Base-by-base conservation (phyloP, 805 yeast species). In the Hyphopichia homilentoma region DNA sequence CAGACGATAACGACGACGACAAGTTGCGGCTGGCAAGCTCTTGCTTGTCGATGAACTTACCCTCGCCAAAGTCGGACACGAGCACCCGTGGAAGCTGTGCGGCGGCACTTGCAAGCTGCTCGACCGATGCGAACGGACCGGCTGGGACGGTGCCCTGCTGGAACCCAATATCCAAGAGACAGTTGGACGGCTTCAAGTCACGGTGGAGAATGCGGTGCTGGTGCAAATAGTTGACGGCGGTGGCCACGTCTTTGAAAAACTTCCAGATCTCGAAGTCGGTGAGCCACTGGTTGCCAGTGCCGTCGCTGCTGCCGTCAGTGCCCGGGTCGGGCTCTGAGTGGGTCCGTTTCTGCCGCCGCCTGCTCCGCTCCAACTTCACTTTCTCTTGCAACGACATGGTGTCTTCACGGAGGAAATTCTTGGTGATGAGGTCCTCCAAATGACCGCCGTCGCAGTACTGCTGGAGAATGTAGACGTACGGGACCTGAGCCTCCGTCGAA, bases 401-500 rank as follows among this genome's bases (percentile, higher is more conserved):
- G 25, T 43, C 38, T 11, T 56, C 56, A 6, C 38, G 35, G 23
- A 41, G 44, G 33, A 54, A 63, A 25, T 51, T 46, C 5, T 36
- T 22, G n/a, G 31, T 16, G 5, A 63, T 45, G 41, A 81, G 69
- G 33, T 79, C 84, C 47, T 88, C 96, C 35, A 88, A 57, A 25
- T 86, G 86, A 0, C 96, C 96, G 11, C 95, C 95, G 31, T 77
- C 81, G 50, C 96, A 88, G 51, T 83, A 88, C 50, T 88, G 95
- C 54, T 84, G 90, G 9, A 88, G 61, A 7, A 88, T 83, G 46
- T 77, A 88, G 4, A 88, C 86, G 52, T 84, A 81, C 0, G 89
- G 88, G 4, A 75, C 66, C 18, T 52, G 50, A n/a, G n/a, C n/a
- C n/a, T n/a, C n/a, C n/a, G n/a, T n/a, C n/a, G n/a, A n/a, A n/a